Evolutionary conservation across 768 basidiomycete genomes (phyloP).

Genomic region (Hypholoma fasciculare): DNA sequence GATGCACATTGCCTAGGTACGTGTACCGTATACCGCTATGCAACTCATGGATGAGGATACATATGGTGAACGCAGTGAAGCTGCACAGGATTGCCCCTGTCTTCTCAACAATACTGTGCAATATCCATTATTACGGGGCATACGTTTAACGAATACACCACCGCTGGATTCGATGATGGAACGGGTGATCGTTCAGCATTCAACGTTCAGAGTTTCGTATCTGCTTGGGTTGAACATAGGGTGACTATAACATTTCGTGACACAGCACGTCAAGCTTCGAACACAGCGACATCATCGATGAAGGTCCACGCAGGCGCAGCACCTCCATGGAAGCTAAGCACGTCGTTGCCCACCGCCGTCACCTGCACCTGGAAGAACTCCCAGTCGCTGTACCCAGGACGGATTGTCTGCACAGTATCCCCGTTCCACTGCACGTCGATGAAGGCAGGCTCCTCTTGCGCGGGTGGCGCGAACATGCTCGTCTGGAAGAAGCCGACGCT

Average conservation of each 20-base stretch:
- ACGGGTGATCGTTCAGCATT: not conserved
- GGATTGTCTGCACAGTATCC: slow-evolving; percentile 27
- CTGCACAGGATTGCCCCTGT: no score
- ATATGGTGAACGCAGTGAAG: no score
- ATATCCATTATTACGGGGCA: no score
- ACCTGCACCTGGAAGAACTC: slow-evolving; percentile 36
- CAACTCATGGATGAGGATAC: no score
- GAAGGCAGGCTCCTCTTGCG: slow-evolving; percentile 31
- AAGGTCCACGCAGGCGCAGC: slow-evolving; percentile 49
- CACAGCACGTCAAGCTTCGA: slow-evolving; percentile 5
- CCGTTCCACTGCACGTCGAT: slow-evolving; percentile 48
- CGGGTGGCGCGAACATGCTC: slow-evolving; percentile 34
- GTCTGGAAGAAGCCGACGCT: slow-evolving; percentile 42
- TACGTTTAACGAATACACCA: no score
- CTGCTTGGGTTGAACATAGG: no score
- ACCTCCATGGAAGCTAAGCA: slow-evolving; percentile 41
- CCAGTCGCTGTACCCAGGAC: slow-evolving; percentile 37
- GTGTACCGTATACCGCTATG: no score
- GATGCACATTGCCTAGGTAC: no score
- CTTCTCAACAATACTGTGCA: no score
- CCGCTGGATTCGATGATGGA: no score
- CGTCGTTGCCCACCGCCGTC: slow-evolving; percentile 33
- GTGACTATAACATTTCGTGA: no score
- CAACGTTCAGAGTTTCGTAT: no score
- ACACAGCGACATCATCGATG: slow-evolving; percentile 42